Percentiles rank a stretch among this genome's conserved stretches.
Conservation (phyloP, 1,284 basidiomycete species). For the Cryptococcus depauperatus region DNA sequence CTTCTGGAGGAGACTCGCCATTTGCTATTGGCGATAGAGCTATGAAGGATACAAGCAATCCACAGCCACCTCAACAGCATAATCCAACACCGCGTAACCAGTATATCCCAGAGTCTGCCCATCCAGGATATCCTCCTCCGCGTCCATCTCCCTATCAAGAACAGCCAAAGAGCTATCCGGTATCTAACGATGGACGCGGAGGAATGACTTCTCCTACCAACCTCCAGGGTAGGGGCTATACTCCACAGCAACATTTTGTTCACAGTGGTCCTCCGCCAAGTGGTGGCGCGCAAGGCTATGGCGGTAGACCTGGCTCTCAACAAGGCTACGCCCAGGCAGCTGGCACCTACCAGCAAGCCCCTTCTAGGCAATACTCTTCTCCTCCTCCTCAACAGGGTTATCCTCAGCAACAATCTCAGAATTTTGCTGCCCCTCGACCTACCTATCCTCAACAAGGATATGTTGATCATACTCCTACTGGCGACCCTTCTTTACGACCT, state of each 20-base stretch:
- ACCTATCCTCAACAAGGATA: constrained; percentile 13
- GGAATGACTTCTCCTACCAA: too few relatives aligned
- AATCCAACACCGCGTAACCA: constrained; percentile 29
- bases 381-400: constrained; percentile 8
- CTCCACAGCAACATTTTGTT: too few relatives aligned
- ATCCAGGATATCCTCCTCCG: too few relatives aligned
- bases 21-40: constrained; percentile 45
- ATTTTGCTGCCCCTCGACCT: constrained; percentile 11
- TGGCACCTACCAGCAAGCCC: too few relatives aligned
- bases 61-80: constrained; percentile 34
- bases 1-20: constrained; percentile 42
- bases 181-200: too few relatives aligned
- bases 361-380: constrained; percentile 12
- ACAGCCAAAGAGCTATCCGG: too few relatives aligned
- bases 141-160: too few relatives aligned
- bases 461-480: not conserved
- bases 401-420: constrained; percentile 12
- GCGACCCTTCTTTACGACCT: not conserved
- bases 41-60: constrained; percentile 36
- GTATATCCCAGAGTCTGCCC: not conserved
- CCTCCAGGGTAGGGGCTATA: too few relatives aligned
- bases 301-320: too few relatives aligned
- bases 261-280: too few relatives aligned
- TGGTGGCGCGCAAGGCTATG: too few relatives aligned
- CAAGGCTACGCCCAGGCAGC: too few relatives aligned